Conservation (phyloP, 345 rosid species). For the Eucalyptus sideroxylon region DNA sequence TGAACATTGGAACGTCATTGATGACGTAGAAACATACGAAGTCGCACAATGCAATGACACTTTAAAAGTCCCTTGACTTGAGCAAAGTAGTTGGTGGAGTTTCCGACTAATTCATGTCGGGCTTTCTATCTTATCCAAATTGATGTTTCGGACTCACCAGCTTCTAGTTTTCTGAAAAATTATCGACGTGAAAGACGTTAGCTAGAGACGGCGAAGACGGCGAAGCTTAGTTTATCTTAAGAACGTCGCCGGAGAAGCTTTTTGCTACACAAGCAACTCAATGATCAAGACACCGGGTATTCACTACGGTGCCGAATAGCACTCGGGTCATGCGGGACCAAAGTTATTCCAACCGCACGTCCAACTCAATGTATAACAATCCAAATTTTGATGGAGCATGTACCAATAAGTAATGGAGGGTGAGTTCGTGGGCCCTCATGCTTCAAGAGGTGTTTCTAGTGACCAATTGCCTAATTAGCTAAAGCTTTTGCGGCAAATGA, state of each 20-base stretch:
- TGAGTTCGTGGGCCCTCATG: neutral
- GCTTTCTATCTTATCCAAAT: neutral
- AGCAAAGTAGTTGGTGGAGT: neutral
- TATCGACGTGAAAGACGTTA: neutral
- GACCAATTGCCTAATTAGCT: neutral
- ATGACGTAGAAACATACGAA: neutral
- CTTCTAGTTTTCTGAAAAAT: neutral
- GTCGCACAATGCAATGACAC: neutral
- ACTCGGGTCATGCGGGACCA: neutral
- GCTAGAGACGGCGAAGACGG: neutral
- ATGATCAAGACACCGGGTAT: neutral
- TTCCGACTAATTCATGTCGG: neutral
- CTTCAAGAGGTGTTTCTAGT: neutral
- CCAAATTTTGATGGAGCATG: neutral
- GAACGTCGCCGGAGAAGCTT: neutral
- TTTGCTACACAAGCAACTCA: neutral
- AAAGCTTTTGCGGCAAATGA: neutral
- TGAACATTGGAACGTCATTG: neutral
- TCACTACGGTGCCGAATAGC: neutral
- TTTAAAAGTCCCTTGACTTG: neutral
- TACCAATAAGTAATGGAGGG: neutral
- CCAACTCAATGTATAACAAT: neutral
- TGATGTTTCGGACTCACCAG: neutral
- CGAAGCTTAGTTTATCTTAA: neutral
- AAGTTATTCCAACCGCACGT: neutral